Conservation (phyloP, 1,284 basidiomycete genomes). For the Cystobasidium slooffiae region DNA sequence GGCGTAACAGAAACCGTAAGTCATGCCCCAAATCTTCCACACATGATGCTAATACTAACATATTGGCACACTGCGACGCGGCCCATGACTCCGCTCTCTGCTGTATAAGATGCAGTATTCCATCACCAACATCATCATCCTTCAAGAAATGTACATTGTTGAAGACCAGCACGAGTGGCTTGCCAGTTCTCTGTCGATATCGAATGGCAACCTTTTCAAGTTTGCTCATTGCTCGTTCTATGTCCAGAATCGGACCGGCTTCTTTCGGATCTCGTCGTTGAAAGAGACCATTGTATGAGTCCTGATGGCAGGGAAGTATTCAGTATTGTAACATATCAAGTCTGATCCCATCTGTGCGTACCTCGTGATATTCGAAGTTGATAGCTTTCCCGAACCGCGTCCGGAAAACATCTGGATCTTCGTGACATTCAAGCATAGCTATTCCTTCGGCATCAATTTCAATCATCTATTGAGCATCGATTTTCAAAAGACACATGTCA, state of each 20-base stretch:
- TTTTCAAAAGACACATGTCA: not conserved
- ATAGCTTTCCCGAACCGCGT: constrained; percentile 76
- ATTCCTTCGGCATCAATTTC: constrained; percentile 51
- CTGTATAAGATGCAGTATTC: constrained; percentile 78
- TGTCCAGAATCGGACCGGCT: constrained; percentile 78
- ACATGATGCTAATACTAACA: constrained; percentile 59
- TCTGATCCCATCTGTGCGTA: not conserved
- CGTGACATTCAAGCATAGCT: constrained; percentile 53
- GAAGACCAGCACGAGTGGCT: constrained; percentile 86
- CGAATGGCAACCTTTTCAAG: constrained; percentile 79
- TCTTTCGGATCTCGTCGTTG: constrained; percentile 80
- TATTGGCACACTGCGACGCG: constrained; percentile 61
- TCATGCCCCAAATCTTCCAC: constrained; percentile 14
- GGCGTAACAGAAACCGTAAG: constrained; percentile 36
- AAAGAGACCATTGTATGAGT: constrained; percentile 61
- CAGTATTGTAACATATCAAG: constrained; percentile 47
- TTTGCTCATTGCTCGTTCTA: constrained; percentile 81
- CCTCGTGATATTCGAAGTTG: constrained; percentile 67
- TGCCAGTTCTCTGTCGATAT: constrained; percentile 68
- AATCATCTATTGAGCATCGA: constrained; percentile 23
- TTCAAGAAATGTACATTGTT: constrained; percentile 56
- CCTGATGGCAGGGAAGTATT: not conserved
- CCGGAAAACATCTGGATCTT: constrained; percentile 58
- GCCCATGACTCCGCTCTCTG: constrained; percentile 83
- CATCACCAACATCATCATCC: constrained; percentile 70